Evolutionary conservation across 2,329 filamentous ascomycete species (phyloP).

Genomic region (Hymenotorrendiella dingleyae): DNA sequence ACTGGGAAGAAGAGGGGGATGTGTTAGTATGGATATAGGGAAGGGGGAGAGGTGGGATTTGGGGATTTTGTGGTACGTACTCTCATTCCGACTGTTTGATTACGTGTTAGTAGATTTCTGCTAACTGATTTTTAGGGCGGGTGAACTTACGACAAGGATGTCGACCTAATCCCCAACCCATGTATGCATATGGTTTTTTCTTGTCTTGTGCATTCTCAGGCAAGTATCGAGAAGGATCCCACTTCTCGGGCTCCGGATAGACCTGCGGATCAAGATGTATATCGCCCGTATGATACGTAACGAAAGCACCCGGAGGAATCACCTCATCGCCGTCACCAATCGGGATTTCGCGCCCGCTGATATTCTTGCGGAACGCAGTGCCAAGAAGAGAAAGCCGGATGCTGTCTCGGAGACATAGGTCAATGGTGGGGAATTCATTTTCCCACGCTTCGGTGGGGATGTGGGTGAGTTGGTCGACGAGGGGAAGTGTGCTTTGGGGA

Average conservation of each 20-base stretch:
- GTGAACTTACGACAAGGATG: conserved; percentile 35
- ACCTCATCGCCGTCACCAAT: conserved; percentile 41
- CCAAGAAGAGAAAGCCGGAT: conserved; percentile 46
- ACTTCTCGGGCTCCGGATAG: conserved; percentile 42
- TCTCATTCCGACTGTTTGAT: conserved; percentile 20
- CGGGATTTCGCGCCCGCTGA: conserved; percentile 37
- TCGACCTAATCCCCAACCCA: conserved; percentile 16
- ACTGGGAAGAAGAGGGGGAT: too few species aligned
- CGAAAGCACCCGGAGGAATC: conserved; percentile 43
- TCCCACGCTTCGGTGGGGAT: conserved; percentile 51
- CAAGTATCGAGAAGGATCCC: conserved; percentile 45
- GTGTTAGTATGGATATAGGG: not conserved
- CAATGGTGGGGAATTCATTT: conserved; percentile 44
- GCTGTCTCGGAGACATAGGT: conserved; percentile 46
- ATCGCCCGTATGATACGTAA: conserved; percentile 41
- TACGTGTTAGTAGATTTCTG: too few species aligned
- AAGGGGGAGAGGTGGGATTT: not conserved
- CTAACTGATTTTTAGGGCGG: too few species aligned
- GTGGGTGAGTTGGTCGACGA: conserved; percentile 30
- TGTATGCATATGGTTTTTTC: conserved; percentile 8
- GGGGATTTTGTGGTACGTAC: too few species aligned
- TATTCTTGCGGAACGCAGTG: conserved; percentile 46
- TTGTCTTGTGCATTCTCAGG: conserved; percentile 41
- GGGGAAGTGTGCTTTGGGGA: conserved; percentile 3
- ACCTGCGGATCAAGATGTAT: conserved; percentile 42